phyloP scores from a whole-genome alignment of 179 eudicot species.

The Beta macrorhiza region DNA sequence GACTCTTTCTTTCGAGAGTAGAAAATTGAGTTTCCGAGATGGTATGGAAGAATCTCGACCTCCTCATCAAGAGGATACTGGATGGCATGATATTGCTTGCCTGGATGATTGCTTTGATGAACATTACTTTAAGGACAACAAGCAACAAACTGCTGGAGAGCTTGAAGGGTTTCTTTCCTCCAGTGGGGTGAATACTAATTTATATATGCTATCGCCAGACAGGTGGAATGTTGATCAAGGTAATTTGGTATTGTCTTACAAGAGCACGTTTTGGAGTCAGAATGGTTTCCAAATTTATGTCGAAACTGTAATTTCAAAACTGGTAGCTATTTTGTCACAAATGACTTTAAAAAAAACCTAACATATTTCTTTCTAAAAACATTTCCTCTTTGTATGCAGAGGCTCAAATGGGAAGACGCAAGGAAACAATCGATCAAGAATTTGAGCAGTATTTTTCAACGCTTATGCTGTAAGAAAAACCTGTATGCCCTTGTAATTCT shows the following conservation, averaged over 20 bases:
- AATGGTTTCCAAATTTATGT: not conserved
- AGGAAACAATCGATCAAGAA: conserved; percentile 44
- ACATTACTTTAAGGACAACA: conserved; percentile 15
- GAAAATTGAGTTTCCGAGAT: not conserved
- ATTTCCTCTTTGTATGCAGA: conserved; percentile 27
- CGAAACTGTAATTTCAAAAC: not conserved
- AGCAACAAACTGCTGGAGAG: conserved; percentile 17
- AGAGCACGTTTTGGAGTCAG: not conserved
- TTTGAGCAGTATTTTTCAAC: conserved; percentile 40
- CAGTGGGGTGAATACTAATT: conserved; percentile 13
- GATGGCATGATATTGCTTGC: conserved; percentile 24
- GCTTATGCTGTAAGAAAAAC: conserved; percentile 32
- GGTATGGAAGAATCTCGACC: conserved; percentile 14
- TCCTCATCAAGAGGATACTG: conserved; percentile 8
- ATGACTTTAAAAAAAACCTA: not conserved
- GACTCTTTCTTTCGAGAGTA: conserved; percentile 10
- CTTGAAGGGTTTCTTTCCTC: conserved; percentile 35
- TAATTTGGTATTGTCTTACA: not conserved
- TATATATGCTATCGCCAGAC: conserved; percentile 17
- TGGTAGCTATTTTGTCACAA: not conserved
- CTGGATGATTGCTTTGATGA: conserved; percentile 21
- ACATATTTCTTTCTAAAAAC: not conserved
- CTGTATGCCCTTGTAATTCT: not conserved
- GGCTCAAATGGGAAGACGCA: conserved; percentile 19
- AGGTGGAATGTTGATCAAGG: conserved; percentile 28